These are phyloP conservation scores for Russula compacta DNA, from an alignment of 768 basidiomycete genomes.

Conservation along the genomic window DNA sequence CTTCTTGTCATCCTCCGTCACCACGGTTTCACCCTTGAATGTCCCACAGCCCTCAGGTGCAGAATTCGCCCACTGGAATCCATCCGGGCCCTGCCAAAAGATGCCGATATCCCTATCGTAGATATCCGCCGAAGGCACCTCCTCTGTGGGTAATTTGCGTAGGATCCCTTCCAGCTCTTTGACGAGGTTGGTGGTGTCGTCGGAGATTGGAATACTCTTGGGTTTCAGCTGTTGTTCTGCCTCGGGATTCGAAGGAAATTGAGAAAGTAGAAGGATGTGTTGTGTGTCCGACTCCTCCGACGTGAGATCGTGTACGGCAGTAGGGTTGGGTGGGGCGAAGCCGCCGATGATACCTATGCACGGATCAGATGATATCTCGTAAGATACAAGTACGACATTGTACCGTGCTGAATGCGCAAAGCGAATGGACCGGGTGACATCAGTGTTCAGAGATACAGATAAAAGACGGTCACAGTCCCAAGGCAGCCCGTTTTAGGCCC, in stretches of 20 bases:
- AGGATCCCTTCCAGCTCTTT: conserved; percentile 54
- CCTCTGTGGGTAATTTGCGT: conserved; percentile 45
- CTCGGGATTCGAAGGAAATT: conserved; percentile 41
- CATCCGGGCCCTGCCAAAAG: conserved; percentile 44
- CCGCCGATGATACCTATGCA: conserved; percentile 63
- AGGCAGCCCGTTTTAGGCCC: neutral
- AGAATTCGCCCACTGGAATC: conserved; percentile 52
- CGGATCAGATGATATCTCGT: neutral
- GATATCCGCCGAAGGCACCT: conserved; percentile 53
- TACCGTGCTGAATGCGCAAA: conserved; percentile 55
- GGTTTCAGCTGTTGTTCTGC: conserved; percentile 35
- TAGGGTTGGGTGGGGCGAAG: conserved; percentile 59
- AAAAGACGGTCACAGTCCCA: neutral
- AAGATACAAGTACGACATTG: neutral
- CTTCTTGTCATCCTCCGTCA: conserved; percentile 53
- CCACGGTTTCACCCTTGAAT: conserved; percentile 35
- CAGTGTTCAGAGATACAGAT: conserved; percentile 21
- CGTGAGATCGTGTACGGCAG: conserved; percentile 45
- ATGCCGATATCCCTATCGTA: conserved; percentile 65
- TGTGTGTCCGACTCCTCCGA: conserved; percentile 28
- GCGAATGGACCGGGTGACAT: conserved; percentile 48
- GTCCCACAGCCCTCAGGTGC: conserved; percentile 53
- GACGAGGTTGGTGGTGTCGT: conserved; percentile 34
- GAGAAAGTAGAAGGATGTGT: conserved; percentile 37
- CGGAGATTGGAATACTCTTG: conserved; percentile 33